Base-by-base conservation (phyloP, 441 rosid species). In the Biscutella laevigata region DNA sequence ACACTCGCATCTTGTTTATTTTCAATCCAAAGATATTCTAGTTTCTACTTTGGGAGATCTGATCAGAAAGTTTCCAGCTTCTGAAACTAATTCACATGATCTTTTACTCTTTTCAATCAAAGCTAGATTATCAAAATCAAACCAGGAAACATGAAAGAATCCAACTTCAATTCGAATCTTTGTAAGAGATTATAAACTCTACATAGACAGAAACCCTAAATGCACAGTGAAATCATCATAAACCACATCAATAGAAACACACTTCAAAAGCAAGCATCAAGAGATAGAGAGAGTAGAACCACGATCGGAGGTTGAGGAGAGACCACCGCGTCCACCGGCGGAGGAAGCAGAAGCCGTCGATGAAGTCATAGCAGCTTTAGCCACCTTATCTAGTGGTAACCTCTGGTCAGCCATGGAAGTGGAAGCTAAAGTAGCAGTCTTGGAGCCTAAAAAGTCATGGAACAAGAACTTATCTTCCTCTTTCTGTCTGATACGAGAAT, bases 391-490 rank as follows among this genome's bases (percentile, higher is more conserved):
- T 4, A 21, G 44, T 9, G 62, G 62, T 49, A 35, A 28, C 9
- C 40, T 71, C 15, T 71, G 53, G 41, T 69, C 70, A 25, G 71
- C 13, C 50, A 71, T 51, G 43, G 71, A 76, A 59, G 57, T 39
- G 29, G 68, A 57, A 14, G 82, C 61, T 21, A 79, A 69, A 73
- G 74, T 66, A 7, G 64, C 17, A 34, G 68, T 37, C 71, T 81
- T 90, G 68, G 72, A 69, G 57, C 98, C 92, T 60, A 90, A 66
- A 55, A 90, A 90, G 70, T 90, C 98, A 52, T 84, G 94, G 27
- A 90, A 81, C 86, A 79, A 75, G 70, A 86, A 64, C 57, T 80
- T 77, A 30, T 61, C 68, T 30, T 74, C 68, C 21, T 70, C 70
- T 6, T 68, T 71, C 10, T 66, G 71, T 2, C 45, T 68, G 61